These are phyloP conservation scores for Trichoderma citrinoviride DNA, from an alignment of 2,329 filamentous ascomycete species.

Conservation along the genomic window DNA sequence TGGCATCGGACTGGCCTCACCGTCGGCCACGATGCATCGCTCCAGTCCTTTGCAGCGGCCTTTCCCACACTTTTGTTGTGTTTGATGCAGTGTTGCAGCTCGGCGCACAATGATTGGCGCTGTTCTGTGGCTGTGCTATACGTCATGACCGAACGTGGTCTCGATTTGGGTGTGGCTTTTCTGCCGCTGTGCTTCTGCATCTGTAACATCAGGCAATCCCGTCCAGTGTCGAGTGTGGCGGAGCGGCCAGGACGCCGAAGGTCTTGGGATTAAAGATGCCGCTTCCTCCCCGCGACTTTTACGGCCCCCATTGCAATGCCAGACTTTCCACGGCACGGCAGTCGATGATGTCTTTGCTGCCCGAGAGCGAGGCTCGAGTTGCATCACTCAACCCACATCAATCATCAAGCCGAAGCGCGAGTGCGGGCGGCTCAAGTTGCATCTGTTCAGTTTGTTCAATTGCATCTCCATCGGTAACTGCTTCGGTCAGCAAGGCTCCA, in stretches of 20 bases:
- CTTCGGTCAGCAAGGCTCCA: background rate
- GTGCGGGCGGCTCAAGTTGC: background rate
- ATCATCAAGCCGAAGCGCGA: background rate
- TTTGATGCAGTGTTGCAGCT: background rate
- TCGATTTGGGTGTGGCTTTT: background rate
- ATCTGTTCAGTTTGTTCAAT: background rate
- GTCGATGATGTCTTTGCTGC: background rate
- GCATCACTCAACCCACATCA: background rate
- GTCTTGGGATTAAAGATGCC: background rate
- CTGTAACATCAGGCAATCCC: too few relatives aligned
- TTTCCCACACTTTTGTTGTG: background rate
- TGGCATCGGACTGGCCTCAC: background rate
- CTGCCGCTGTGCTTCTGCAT: background rate
- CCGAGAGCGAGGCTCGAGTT: background rate
- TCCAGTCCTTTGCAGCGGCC: background rate
- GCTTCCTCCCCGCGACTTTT: background rate
- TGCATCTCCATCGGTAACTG: background rate
- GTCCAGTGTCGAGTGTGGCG: background rate
- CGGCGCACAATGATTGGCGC: background rate
- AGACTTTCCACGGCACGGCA: background rate
- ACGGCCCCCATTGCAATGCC: conserved; percentile 4
- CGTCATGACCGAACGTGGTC: background rate
- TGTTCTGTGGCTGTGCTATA: background rate
- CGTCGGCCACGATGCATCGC: background rate
- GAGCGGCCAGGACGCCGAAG: background rate